Evolutionary conservation across 2,329 filamentous ascomycete species (phyloP).

Genomic region (Ramularia endophylla): DNA sequence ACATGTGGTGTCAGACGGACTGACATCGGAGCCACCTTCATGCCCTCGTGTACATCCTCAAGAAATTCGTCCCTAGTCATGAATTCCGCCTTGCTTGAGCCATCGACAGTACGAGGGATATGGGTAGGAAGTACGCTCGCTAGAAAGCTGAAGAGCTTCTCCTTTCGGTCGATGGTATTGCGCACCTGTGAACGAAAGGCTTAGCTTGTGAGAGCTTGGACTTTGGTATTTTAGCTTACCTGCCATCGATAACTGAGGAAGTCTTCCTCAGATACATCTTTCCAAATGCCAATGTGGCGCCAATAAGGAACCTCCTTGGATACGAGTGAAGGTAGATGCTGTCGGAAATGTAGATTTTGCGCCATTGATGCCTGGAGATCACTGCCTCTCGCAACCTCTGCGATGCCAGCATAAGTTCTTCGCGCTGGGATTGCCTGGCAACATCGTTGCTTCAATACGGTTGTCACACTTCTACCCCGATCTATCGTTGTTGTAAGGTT

Average conservation of each 20-base stretch:
- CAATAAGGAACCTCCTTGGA: conserved; percentile 9
- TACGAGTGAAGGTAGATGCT: too few species aligned
- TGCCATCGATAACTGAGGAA: conserved; percentile 53
- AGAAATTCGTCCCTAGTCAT: conserved; percentile 50
- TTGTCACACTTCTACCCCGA: too few species aligned
- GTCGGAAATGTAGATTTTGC: too few species aligned
- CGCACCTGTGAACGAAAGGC: conserved; percentile 35
- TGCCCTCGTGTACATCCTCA: conserved; percentile 48
- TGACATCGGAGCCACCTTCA: conserved; percentile 53
- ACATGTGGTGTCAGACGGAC: conserved; percentile 57
- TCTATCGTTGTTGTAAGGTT: too few species aligned
- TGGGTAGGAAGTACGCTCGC: conserved; percentile 44
- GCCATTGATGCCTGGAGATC: too few species aligned
- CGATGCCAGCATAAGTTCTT: too few species aligned
- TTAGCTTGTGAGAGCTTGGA: conserved; percentile 2
- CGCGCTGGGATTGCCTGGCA: too few species aligned
- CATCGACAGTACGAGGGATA: conserved; percentile 35
- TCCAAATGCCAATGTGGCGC: conserved; percentile 35
- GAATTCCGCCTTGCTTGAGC: conserved; percentile 26
- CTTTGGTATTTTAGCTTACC: conserved; percentile 35
- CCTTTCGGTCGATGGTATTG: conserved; percentile 46
- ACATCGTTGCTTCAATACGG: too few species aligned
- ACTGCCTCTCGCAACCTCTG: too few species aligned
- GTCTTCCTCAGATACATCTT: conserved; percentile 40
- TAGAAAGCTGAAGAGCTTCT: conserved; percentile 47